Conservation (phyloP, 2,329 filamentous ascomycete genomes). For the Ceratocystis colombiana region DNA sequence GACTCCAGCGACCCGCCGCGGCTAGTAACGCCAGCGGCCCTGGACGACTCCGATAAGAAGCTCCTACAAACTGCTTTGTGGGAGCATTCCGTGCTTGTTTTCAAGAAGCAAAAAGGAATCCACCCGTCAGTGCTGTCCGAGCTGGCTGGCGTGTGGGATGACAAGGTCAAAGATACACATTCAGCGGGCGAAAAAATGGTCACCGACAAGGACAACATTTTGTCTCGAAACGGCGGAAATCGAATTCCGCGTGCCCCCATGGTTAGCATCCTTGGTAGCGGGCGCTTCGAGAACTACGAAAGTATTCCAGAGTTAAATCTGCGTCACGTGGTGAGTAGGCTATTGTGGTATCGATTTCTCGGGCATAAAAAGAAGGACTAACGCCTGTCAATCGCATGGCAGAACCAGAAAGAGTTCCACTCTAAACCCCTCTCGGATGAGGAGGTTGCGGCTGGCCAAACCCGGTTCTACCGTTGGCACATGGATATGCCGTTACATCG, state of each 20-base stretch:
- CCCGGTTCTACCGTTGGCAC: slow-evolving; percentile 25
- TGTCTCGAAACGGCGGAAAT: slow-evolving; percentile 23
- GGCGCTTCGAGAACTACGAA: slow-evolving; percentile 22
- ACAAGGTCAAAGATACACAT: slow-evolving; percentile 23
- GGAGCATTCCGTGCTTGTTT: slow-evolving; percentile 23
- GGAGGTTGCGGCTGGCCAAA: slow-evolving; percentile 23
- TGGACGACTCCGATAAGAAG: slow-evolving; percentile 19
- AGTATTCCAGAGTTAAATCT: slow-evolving; percentile 20
- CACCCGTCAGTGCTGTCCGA: slow-evolving; percentile 20
- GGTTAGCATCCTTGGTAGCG: slow-evolving; percentile 24
- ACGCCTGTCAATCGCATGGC: not conserved
- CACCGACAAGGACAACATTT: slow-evolving; percentile 24
- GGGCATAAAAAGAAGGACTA: too few relatives aligned
- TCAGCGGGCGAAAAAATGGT: slow-evolving; percentile 25
- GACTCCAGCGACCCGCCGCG: not conserved
- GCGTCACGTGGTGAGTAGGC: slow-evolving; percentile 22
- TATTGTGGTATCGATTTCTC: not conserved
- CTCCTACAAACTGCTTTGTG: slow-evolving; percentile 20
- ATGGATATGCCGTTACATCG: slow-evolving; percentile 25
- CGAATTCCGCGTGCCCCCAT: slow-evolving; percentile 23
- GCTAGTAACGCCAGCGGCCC: not conserved
- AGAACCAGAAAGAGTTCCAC: slow-evolving; percentile 26
- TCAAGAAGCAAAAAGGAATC: slow-evolving; percentile 23
- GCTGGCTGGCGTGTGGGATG: slow-evolving; percentile 24
- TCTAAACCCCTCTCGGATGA: slow-evolving; percentile 19